Evolutionary conservation across 495 filamentous ascomycete genomes (phyloP), one percentile per base, ranked within the genome.

Genomic region (Lophiostoma macrostomum): DNA sequence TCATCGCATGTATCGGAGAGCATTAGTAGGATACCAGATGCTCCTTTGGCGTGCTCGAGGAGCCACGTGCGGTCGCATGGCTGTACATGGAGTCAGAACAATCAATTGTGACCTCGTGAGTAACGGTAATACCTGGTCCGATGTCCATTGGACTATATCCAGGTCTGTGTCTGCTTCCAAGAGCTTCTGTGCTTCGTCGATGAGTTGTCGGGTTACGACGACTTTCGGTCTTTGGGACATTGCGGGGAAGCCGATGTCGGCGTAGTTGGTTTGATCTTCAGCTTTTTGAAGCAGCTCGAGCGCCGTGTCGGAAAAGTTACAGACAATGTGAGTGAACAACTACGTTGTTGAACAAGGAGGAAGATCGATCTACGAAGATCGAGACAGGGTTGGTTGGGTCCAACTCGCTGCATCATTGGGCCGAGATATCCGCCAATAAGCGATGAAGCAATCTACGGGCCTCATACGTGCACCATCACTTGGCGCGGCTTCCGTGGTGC

Each of bases 21-120:
- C 40, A 48, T 59, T 14, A 59, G 39, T 6, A 59, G 25, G n/a
- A 59, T 46, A 5, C 55, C 55, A 4, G 39, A 28, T 46, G 55
- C 47, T 1, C 42, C 42, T 25, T 47, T 39, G 3, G 48, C 47
- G 22, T 59, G 16, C 12, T 45, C 34, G 30, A 59, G 40, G 13
- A 59, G 49, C 55, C 55, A 59, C 11, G 35, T 24, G 30, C 55
- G 47, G 1, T 59, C 48, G 32, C 44, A 50, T 27, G 55, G 55
- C 55, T 59, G 32, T 7, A 20, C 6, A 3, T 8, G 28, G 12
- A 36, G 31, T 58, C 25, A 58, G 54, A 24, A 22, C 8, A 18
- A 5, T 43, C 13, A 20, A 23, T 16, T 20, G 6, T 2, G 3
- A 36, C 18, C 12, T 16, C 1, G 13, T 18, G 16, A 44, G 28